Conservation (phyloP, 176 grass and related monocot genomes). For the Zizania latifolia region DNA sequence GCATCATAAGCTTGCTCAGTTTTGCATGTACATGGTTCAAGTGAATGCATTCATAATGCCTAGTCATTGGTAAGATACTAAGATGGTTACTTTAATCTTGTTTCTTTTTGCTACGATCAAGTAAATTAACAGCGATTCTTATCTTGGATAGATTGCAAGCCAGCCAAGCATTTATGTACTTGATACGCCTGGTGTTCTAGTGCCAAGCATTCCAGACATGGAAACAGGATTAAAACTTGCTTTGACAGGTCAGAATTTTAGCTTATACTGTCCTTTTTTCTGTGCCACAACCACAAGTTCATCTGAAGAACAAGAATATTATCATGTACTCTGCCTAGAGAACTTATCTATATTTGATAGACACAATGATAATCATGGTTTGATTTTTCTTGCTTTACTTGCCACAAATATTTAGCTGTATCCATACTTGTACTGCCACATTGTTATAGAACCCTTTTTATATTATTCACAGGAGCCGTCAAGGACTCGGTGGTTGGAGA, state of each 20-base stretch:
- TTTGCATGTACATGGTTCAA: conserved; percentile 10
- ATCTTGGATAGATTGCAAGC: conserved; percentile 73
- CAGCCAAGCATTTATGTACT: conserved; percentile 94
- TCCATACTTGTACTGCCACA: conserved; percentile 5
- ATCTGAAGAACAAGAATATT: neutral
- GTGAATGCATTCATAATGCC: conserved; percentile 10
- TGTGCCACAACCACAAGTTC: neutral
- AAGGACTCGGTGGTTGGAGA: conserved; percentile 93
- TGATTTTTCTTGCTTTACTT: conserved; percentile 7
- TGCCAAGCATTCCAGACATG: conserved; percentile 93
- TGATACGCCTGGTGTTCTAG: conserved; percentile 91
- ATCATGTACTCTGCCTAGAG: neutral
- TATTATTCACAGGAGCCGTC: conserved; percentile 60
- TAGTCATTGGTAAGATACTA: neutral
- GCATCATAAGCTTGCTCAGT: neutral
- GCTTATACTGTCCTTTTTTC: neutral
- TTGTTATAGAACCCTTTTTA: neutral
- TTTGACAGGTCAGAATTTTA: conserved; percentile 67
- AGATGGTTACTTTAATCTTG: neutral
- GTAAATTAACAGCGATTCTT: conserved; percentile 26
- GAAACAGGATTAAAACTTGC: conserved; percentile 92
- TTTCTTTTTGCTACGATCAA: neutral
- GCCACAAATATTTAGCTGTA: neutral
- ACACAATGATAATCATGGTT: neutral
- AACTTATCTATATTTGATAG: neutral